These are phyloP conservation scores for Citrullus amarus DNA, from an alignment of 306 rosid species.

Conservation along the genomic window DNA sequence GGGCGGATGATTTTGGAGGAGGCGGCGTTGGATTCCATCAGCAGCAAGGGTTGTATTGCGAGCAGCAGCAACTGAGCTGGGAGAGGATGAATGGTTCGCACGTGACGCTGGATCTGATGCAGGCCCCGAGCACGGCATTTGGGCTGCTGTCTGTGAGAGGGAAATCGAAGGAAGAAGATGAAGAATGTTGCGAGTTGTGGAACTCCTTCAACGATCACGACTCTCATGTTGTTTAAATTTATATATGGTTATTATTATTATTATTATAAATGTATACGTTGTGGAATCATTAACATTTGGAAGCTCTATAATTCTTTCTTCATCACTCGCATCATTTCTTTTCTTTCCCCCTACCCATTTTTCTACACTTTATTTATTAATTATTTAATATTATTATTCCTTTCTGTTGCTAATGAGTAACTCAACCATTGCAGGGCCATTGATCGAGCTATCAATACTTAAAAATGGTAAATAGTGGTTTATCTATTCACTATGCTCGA, in stretches of 20 bases:
- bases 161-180: slow-evolving; percentile 27
- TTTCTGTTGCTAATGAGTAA: no score
- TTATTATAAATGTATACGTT: background rate
- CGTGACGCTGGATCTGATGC: slow-evolving; percentile 32
- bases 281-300: background rate
- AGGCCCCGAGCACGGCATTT: slow-evolving; percentile 24
- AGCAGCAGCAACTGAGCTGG: slow-evolving; percentile 18
- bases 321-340: background rate
- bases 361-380: background rate
- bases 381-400: no score
- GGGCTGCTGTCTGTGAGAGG: slow-evolving; percentile 22
- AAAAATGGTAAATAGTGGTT: no score
- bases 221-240: background rate
- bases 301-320: background rate
- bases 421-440: no score
- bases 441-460: no score
- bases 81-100: slow-evolving; percentile 21
- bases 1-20: slow-evolving; percentile 19
- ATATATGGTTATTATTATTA: background rate
- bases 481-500: no score
- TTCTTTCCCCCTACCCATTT: background rate
- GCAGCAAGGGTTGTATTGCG: slow-evolving; percentile 41
- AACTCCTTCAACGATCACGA: slow-evolving; percentile 22
- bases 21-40: slow-evolving; percentile 16
- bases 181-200: slow-evolving; percentile 28